Evolutionary conservation across 2,329 filamentous ascomycete genomes (phyloP), one percentile per base, ranked within the genome.

Genomic region (Eurotiales sp.): DNA sequence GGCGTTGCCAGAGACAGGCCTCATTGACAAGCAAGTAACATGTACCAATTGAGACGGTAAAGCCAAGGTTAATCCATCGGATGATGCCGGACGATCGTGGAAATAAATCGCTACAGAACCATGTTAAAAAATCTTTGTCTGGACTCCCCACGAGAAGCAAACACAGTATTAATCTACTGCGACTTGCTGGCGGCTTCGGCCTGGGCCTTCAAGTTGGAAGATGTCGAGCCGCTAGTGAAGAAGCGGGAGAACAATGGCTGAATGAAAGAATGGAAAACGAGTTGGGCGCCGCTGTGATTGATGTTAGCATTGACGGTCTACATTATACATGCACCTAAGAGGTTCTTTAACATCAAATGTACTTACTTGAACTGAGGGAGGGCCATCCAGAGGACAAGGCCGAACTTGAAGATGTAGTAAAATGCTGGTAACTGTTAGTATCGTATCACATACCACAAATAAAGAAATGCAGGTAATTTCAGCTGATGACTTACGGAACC

Each of bases 391-490:
- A 99, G 85, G 65, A 97, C 82, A 72, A 97, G 87, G 69, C 95
- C 79, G 70, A 99, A 96, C 83, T 99, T 99, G 87, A 99, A 97
- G 70, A 91, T 92, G 77, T 89, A 99, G 87, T 99, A 99, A 80
- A 99, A 99, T 69, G 93, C 74, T 77, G 51, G 12, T 3, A 34
- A 29, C 21, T 37, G 21, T 37, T 37, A 37, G 34, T 21, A 3
- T n/a, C 21, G 34, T 37, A 10, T 27, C 25, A n/a, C n/a, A 27
- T 27, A 27, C 5, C 27, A 17, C n/a, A 12, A 29, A 46, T 19
- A 34, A 8, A 34, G n/a, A 23, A 22, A 25, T 42, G n/a, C 10
- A 41, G 7, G 12, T 23, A 42, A n/a, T 29, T 11, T 19, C 8
- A 37, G 8, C 11, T 19, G 32, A 36, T 55, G 44, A 72, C 72